Evolutionary conservation across 805 yeast species (phyloP).

Genomic region (Wickerhamomyces bisporus): DNA sequence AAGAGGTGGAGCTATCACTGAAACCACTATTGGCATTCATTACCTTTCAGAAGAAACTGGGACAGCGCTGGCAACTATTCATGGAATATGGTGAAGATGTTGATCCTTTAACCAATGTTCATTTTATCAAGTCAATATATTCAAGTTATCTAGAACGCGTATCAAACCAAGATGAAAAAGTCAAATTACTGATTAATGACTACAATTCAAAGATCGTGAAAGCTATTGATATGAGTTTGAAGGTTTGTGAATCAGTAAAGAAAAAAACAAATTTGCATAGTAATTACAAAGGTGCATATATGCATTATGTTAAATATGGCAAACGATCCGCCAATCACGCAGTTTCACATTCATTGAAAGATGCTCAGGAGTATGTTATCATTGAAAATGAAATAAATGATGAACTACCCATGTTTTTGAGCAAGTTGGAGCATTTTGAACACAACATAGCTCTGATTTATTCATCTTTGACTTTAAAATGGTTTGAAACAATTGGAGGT

Average conservation of each 20-base stretch:
- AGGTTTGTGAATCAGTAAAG: slow-evolving; percentile 22
- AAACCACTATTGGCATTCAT: slow-evolving; percentile 9
- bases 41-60: slow-evolving; percentile 12
- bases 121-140: slow-evolving; percentile 24
- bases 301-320: slow-evolving; percentile 12
- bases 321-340: slow-evolving; percentile 4
- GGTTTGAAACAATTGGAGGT: slow-evolving; percentile 29
- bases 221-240: slow-evolving; percentile 23
- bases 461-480: slow-evolving; percentile 21
- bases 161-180: slow-evolving; percentile 22
- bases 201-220: slow-evolving; percentile 24
- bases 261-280: slow-evolving; percentile 26
- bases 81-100: slow-evolving; percentile 24
- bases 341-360: slow-evolving; percentile 4
- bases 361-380: slow-evolving; percentile 18
- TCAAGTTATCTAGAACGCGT: slow-evolving; percentile 24
- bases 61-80: slow-evolving; percentile 25
- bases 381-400: slow-evolving; percentile 23
- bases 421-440: slow-evolving; percentile 8
- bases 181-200: slow-evolving; percentile 22
- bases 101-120: slow-evolving; percentile 6
- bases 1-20: slow-evolving; percentile 11
- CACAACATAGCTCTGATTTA: slow-evolving; percentile 20
- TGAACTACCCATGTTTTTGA: slow-evolving; percentile 27
- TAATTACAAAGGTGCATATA: slow-evolving; percentile 29